phyloP scores from a whole-genome alignment of 768 basidiomycete species.

The Boletus pseudopeckii region DNA sequence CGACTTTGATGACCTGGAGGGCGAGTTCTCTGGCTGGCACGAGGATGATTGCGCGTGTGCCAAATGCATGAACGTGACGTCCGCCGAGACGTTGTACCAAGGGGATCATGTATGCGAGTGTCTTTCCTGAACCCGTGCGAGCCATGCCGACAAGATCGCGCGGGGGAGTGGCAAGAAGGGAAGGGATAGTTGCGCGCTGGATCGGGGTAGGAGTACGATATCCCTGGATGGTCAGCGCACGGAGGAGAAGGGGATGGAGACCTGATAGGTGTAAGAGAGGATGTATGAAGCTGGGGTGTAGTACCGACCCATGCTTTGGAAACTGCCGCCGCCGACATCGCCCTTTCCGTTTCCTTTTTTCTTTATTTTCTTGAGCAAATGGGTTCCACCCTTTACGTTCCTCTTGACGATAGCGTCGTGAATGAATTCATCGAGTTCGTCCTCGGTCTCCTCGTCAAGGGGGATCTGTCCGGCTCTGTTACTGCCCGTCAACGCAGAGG shows the following conservation, averaged over 20 bases:
- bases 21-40: conserved; percentile 94
- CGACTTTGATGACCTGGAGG: conserved; percentile 88
- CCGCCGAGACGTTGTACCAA: conserved; percentile 84
- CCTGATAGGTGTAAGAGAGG: conserved; percentile 41
- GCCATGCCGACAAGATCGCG: conserved; percentile 98
- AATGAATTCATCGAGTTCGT: conserved; percentile 62
- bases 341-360: conserved; percentile 70
- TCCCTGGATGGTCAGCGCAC: conserved; percentile 86
- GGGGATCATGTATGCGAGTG: conserved; percentile 93
- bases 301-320: conserved; percentile 88
- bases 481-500: conserved; percentile 51
- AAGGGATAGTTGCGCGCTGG: conserved; percentile 85
- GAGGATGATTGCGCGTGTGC: conserved; percentile 82
- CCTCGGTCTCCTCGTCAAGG: conserved; percentile 23
- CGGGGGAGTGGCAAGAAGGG: conserved; percentile 78
- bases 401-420: conserved; percentile 66
- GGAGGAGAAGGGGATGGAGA: conserved; percentile 76
- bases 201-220: conserved; percentile 96
- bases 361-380: conserved; percentile 73
- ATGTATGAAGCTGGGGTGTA: not conserved
- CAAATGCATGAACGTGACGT: conserved; percentile 73
- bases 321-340: conserved; percentile 89
- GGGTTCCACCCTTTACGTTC: conserved; percentile 71
- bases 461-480: not conserved
- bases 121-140: conserved; percentile 96